These are phyloP conservation scores for Saksenaea vasiformis DNA, from an alignment of 371 early-diverging fungal species.

Conservation along the genomic window DNA sequence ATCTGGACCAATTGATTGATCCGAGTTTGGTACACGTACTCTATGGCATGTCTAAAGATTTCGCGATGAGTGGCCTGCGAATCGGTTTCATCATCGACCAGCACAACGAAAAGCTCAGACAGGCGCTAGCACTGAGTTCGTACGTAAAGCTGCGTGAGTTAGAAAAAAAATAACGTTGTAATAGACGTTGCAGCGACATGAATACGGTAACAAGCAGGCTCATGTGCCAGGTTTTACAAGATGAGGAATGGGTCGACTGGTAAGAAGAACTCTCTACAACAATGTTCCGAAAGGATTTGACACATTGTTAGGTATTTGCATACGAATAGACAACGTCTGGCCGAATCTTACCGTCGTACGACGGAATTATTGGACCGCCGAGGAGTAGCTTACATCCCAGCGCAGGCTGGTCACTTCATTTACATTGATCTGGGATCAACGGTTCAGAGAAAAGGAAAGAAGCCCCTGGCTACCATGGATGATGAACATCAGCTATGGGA, in stretches of 20 bases:
- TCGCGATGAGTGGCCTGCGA: slow-evolving; percentile 72
- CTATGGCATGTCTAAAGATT: slow-evolving; percentile 81
- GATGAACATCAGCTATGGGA: slow-evolving; percentile 41
- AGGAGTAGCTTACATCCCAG: slow-evolving; percentile 54
- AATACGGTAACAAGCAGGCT: slow-evolving; percentile 59
- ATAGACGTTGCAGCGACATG: slow-evolving; percentile 56
- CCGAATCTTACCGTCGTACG: slow-evolving; percentile 45
- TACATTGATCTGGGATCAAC: slow-evolving; percentile 55
- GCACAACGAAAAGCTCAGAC: slow-evolving; percentile 51
- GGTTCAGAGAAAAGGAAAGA: slow-evolving; percentile 14
- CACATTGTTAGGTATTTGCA: slow-evolving; percentile 42
- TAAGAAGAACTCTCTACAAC: slow-evolving; percentile 8
- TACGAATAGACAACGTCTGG: slow-evolving; percentile 58
- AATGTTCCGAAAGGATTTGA: neutral
- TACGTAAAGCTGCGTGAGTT: slow-evolving; percentile 9
- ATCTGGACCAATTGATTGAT: slow-evolving; percentile 61
- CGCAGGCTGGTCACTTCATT: slow-evolving; percentile 71
- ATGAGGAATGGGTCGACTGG: slow-evolving; percentile 60
- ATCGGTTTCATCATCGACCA: slow-evolving; percentile 68
- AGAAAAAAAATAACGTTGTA: neutral
- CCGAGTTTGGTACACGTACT: slow-evolving; percentile 66
- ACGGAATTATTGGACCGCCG: slow-evolving; percentile 42
- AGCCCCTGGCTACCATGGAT: slow-evolving; percentile 17
- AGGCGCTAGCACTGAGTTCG: slow-evolving; percentile 43
- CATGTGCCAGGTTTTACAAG: slow-evolving; percentile 54